Evolutionary conservation across 2,329 filamentous ascomycete species (phyloP).

Genomic region (Kalaharituber pfeilii): DNA sequence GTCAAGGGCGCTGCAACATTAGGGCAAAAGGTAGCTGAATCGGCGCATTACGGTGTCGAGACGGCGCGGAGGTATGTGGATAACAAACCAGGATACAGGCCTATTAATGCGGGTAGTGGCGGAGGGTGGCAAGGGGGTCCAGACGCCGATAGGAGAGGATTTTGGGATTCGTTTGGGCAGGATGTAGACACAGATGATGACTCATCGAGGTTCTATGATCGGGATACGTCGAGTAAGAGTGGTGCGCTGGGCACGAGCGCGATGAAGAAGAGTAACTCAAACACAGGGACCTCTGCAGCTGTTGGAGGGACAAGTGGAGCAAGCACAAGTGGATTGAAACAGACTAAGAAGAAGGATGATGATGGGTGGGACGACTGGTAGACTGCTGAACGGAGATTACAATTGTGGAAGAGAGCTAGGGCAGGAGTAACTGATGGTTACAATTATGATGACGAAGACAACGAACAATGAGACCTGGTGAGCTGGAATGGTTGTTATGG

Average conservation of each 20-base stretch:
- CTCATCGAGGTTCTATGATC: conserved; percentile 22
- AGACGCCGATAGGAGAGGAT: conserved; percentile 54
- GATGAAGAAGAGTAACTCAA: conserved; percentile 34
- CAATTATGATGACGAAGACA: too few relatives aligned
- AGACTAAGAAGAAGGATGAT: conserved; percentile 17
- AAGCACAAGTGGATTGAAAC: conserved; percentile 11
- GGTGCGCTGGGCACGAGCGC: conserved; percentile 46
- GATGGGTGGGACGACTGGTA: conserved; percentile 21
- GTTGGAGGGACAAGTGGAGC: background rate
- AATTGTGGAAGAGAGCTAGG: too few relatives aligned
- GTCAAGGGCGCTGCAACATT: conserved; percentile 45
- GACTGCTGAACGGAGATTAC: too few relatives aligned
- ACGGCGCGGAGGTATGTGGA: conserved; percentile 79
- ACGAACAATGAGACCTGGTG: too few relatives aligned
- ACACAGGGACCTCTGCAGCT: conserved; percentile 1
- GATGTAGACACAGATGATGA: conserved; percentile 49
- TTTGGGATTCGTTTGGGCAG: conserved; percentile 81
- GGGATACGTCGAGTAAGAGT: conserved; percentile 26
- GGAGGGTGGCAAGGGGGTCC: conserved; percentile 25
- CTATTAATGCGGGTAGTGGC: conserved; percentile 24
- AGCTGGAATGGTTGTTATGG: too few relatives aligned
- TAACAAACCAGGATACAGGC: conserved; percentile 35
- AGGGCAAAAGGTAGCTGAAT: conserved; percentile 42
- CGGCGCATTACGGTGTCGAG: conserved; percentile 58
- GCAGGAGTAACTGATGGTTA: too few relatives aligned